Base-by-base conservation (phyloP, 2,329 filamentous ascomycete species). In the Cordyceps fumosorosea region DNA sequence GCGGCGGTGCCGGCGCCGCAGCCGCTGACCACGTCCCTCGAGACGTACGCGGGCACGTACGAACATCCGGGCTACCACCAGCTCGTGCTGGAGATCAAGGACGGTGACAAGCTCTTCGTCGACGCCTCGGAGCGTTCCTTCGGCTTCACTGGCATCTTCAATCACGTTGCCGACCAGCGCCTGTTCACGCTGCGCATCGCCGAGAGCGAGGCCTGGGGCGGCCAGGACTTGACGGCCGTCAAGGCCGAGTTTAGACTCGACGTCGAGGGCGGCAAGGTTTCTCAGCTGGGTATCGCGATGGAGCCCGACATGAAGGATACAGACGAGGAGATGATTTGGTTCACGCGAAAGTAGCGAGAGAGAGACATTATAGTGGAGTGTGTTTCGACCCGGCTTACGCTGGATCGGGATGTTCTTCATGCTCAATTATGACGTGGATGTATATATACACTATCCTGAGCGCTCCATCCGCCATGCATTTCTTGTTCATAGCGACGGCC, bases 51-150 rank as follows among this genome's bases (percentile, higher is more conserved):
- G 5, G 62, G 62, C 44, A 51, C 34, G 44, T 63, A 63, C 45
- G 26, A 34, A 29, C 37, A 69, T n/a, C 45, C 63, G 1, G 71
- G 72, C 1, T 73, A 72, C 56, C 66, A 58, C n/a, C 53, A 40
- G 2, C 63, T 73, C 56, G 59, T 14, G 0, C 65, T 73, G 0
- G 58, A 69, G 22, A 55, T 66, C 14, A 67, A 62, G 37, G 58
- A 67, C 3, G 62, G 62, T 6, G 26, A 29, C 0, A 26, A 18
- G 1, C 60, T 71, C 0, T 69, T 67, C n/a, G 64, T 73, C 5
- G 68, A 72, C 8, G 69, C 69, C 2, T 65, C 62, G 20, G 70
- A 72, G 34, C 67, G 70, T 1, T 71, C 71, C 0, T 64, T 70
- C 56, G 70, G 66, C 1, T 71, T 71, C 32, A 72, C 65, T 0